phyloP scores from a whole-genome alignment of 805 yeast species.

The Yarrowia divulgata region DNA sequence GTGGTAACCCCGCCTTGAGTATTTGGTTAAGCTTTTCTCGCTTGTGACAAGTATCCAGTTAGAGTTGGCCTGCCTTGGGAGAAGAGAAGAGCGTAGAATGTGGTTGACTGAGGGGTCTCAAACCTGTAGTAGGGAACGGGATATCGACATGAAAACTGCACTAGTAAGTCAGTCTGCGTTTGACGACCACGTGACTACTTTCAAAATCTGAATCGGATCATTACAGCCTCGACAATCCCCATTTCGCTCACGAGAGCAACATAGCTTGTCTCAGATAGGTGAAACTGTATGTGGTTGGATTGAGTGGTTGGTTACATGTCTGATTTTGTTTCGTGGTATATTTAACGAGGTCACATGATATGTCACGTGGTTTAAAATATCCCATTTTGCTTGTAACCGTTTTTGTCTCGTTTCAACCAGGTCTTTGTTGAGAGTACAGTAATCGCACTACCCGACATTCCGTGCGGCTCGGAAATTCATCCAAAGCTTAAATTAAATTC shows the following conservation, averaged over 20 bases:
- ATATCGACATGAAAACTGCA: too few relatives aligned
- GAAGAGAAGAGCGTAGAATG: conserved; percentile 27
- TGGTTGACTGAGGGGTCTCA: background rate
- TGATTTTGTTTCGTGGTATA: too few relatives aligned
- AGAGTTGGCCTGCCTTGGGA: conserved; percentile 25
- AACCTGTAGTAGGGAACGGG: background rate
- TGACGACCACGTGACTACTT: too few relatives aligned
- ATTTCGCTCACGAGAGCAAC: conserved; percentile 1
- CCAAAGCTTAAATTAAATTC: conserved; percentile 8
- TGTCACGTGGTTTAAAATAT: too few relatives aligned
- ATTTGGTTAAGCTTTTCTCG: conserved; percentile 12
- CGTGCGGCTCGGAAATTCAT: conserved; percentile 18
- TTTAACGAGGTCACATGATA: background rate
- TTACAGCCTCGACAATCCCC: too few relatives aligned
- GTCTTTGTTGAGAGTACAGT: too few relatives aligned
- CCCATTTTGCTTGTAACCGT: too few relatives aligned
- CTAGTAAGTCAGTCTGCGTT: too few relatives aligned
- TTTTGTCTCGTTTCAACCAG: too few relatives aligned
- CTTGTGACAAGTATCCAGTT: conserved; percentile 18
- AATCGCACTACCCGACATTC: too few relatives aligned
- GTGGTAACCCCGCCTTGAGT: conserved; percentile 8
- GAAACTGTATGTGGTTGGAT: conserved; percentile 11
- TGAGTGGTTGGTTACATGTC: background rate
- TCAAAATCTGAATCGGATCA: background rate
- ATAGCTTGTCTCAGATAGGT: conserved; percentile 6